A percentile compares a stretch with the other conserved stretches of the same genome.
Evolutionary conservation across 371 early-diverging fungal genomes (phyloP).

Genomic region (Funneliformis caledonium): DNA sequence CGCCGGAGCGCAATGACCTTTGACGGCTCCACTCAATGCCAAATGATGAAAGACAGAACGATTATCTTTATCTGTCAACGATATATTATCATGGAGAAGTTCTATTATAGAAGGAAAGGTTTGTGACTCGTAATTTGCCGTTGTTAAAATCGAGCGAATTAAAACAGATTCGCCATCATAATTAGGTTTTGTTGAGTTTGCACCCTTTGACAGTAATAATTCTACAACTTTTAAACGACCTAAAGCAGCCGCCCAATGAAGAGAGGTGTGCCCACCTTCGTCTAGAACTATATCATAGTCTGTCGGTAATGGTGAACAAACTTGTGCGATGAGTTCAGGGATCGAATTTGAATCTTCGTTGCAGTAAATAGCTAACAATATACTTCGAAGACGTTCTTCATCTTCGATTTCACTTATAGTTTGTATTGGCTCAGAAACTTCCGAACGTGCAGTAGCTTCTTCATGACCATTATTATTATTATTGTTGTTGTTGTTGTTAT

Average conservation of each 20-base stretch:
- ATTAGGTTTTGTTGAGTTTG: constrained; percentile 76
- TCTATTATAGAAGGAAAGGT: constrained; percentile 80
- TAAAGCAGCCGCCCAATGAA: constrained; percentile 97
- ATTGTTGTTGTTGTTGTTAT: background rate
- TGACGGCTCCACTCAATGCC: constrained; percentile 74
- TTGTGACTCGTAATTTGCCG: constrained; percentile 86
- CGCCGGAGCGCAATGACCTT: constrained; percentile 77
- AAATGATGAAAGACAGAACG: constrained; percentile 95
- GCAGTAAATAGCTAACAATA: constrained; percentile 76
- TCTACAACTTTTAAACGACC: constrained; percentile 79
- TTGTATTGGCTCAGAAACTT: constrained; percentile 14
- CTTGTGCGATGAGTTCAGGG: constrained; percentile 55
- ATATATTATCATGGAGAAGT: constrained; percentile 76
- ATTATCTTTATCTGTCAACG: constrained; percentile 76
- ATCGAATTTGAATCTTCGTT: constrained; percentile 53
- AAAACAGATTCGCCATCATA: constrained; percentile 88
- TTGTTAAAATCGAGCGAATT: constrained; percentile 86
- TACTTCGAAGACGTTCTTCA: constrained; percentile 61
- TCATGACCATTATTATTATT: constrained; percentile 1
- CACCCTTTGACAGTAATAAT: constrained; percentile 74
- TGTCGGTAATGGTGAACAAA: constrained; percentile 60
- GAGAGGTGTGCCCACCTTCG: constrained; percentile 90
- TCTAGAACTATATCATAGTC: constrained; percentile 89
- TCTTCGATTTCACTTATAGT: constrained; percentile 17
- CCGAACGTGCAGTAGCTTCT: background rate